Evolutionary conservation across 2,329 filamentous ascomycete genomes (phyloP), one percentile per base, ranked within the genome.

Genomic region (Pseudophaeomoniella oleicola): DNA sequence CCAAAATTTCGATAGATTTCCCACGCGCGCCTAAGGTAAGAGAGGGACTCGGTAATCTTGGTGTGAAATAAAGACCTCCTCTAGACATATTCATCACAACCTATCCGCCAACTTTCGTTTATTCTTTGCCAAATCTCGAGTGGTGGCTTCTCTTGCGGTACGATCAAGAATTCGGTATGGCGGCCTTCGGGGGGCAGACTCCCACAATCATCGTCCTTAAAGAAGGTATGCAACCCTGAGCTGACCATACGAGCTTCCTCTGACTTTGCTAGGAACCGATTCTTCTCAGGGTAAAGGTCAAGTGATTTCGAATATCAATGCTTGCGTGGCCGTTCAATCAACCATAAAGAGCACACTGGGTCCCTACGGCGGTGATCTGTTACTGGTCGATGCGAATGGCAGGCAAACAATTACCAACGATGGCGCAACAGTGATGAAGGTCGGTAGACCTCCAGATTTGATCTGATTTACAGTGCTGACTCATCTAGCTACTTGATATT

Each of bases 351-450:
- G 81, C 52, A 98, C 90, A 14, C 72, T 98, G 22, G 90, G 90
- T 30, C 90, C 90, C 19, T 98, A 96, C 63, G 90, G 90, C 57
- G 90, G 90, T 54, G 90, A 98, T 64, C 66, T 96, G 57, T 71
- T 98, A 58, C 79, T 98, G 64, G 88, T 96, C 39, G 90, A 96
- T 62, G 79, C 78, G 60, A 94, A 94, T 69, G 90, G 90, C 59
- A 79, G 67, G 60, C 86, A 94, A 66, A 98, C 90, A 38, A 96
- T 98, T 57, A 98, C 90, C 51, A 98, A 98, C 64, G 90, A 98
- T 66, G 90, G 90, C 55, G 90, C 90, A 34, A 98, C 90, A 35
- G 90, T 96, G 43, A 98, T 98, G 90, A 96, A 94, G 78, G 83
- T 85, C 59, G 49, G 61, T 42, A n/a, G 36, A 9, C 32, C 27